Percentiles rank a stretch among this genome's conserved stretches.
Evolutionary conservation across 441 rosid genomes (phyloP).

Genomic region (Eruca vesicaria): DNA sequence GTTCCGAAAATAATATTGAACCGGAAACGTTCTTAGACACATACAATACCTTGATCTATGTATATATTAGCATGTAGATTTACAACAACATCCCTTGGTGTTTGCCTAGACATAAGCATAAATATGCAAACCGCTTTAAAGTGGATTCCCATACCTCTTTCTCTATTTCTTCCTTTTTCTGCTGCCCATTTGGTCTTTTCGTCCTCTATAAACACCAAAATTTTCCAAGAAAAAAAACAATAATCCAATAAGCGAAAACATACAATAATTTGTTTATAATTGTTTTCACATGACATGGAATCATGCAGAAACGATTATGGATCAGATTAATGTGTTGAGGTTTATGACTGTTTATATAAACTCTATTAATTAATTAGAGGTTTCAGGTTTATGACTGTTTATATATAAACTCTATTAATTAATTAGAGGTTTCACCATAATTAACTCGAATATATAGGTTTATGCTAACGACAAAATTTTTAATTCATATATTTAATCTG

Average conservation of each 20-base stretch:
- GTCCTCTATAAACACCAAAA: conserved; percentile 46
- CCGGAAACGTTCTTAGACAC: no score
- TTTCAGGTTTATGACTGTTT: not conserved
- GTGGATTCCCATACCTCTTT: conserved; percentile 59
- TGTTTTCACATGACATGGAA: no score
- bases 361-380: no score
- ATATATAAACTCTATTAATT: not conserved
- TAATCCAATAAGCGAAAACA: not conserved
- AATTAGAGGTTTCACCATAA: not conserved
- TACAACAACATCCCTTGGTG: conserved; percentile 12
- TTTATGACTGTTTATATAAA: not conserved
- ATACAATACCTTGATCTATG: no score
- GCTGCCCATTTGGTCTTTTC: conserved; percentile 60
- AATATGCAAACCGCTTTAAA: conserved; percentile 8
- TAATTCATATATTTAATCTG: not conserved
- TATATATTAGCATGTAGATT: not conserved
- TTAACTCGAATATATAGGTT: not conserved
- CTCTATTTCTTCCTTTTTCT: conserved; percentile 74
- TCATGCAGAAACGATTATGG: not conserved
- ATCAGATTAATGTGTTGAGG: not conserved
- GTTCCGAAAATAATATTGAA: not conserved
- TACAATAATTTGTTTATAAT: not conserved
- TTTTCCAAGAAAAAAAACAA: not conserved
- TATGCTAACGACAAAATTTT: not conserved
- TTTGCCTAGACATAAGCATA: conserved; percentile 21